Percentiles rank a stretch among this genome's conserved stretches.
phyloP scores from a whole-genome alignment of 1,284 basidiomycete genomes.

The Ustilago loliicola region DNA sequence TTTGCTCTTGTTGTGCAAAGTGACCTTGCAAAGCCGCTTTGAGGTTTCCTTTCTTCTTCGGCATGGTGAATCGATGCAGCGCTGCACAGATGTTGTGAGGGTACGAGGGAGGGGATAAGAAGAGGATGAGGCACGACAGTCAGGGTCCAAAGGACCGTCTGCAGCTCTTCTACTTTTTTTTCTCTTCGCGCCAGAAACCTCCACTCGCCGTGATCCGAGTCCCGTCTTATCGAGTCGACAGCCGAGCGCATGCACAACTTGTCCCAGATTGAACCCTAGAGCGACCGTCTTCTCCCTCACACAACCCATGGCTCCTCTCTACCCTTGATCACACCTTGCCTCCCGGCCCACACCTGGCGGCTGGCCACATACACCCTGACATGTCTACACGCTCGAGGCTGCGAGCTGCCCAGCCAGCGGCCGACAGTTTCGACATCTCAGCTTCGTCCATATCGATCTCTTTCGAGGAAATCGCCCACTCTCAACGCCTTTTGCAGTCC shows the following conservation, averaged over 20 bases:
- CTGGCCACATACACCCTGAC: background rate
- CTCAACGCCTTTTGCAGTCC: conserved; percentile 22
- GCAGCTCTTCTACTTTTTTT: background rate
- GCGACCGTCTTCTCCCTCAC: background rate
- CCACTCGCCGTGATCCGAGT: conserved; percentile 5
- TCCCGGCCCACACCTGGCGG: conserved; percentile 7
- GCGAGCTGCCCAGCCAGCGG: background rate
- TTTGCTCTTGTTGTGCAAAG: conserved; percentile 42
- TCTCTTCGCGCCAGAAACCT: background rate
- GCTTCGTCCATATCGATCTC: conserved; percentile 29
- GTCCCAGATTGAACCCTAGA: background rate
- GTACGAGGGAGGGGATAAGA: background rate
- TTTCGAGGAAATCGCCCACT: conserved; percentile 18
- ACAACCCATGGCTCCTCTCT: background rate
- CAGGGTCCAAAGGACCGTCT: background rate
- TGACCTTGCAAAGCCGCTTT: conserved; percentile 52
- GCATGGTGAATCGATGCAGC: conserved; percentile 27
- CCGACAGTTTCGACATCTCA: conserved; percentile 23
- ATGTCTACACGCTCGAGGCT: conserved; percentile 13
- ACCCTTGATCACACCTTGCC: background rate
- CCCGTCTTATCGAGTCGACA: background rate
- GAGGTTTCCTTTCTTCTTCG: conserved; percentile 60
- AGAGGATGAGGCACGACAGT: background rate
- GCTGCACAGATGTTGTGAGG: background rate
- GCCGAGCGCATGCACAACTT: background rate